Evolutionary conservation across 352 stramenopile species (phyloP).

Genomic region (Aphanomyces euteiches): DNA sequence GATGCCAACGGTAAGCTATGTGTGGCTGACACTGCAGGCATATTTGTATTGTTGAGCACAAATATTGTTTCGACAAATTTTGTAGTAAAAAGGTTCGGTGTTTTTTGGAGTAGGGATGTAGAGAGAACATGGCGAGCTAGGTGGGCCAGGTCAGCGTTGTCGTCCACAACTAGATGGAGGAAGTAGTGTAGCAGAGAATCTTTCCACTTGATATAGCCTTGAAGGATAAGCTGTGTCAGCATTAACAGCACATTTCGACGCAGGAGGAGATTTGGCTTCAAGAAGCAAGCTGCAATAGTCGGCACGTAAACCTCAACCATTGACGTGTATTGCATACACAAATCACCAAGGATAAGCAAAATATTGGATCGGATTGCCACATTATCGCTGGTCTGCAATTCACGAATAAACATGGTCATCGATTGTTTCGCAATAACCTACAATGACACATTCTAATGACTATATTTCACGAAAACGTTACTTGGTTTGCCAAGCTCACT

Average conservation of each 20-base stretch:
- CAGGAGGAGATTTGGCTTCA: constrained; percentile 83
- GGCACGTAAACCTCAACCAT: constrained; percentile 95
- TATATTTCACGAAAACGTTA: constrained; percentile 5
- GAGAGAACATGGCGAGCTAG: constrained; percentile 92
- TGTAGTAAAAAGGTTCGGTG: constrained; percentile 92
- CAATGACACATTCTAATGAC: background rate
- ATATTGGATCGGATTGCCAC: constrained; percentile 95
- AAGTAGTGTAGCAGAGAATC: constrained; percentile 95
- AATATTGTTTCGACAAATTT: constrained; percentile 97
- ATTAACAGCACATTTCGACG: constrained; percentile 94
- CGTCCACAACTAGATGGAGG: constrained; percentile 91
- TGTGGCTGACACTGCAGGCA: background rate
- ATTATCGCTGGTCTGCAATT: constrained; percentile 80
- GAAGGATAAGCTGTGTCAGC: constrained; percentile 93
- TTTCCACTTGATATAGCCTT: constrained; percentile 99
- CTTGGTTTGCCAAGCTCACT: constrained; percentile 92
- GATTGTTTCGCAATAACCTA: constrained; percentile 86
- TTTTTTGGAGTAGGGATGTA: constrained; percentile 87
- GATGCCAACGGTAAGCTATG: constrained; percentile 59
- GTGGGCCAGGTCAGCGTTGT: constrained; percentile 89
- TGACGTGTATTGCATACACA: constrained; percentile 95
- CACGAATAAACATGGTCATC: constrained; percentile 93
- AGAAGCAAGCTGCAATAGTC: constrained; percentile 92
- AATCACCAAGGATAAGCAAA: constrained; percentile 93
- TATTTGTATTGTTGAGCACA: constrained; percentile 87